Conservation (phyloP, 2,329 filamentous ascomycete species). For the Xylariaceae sp. region DNA sequence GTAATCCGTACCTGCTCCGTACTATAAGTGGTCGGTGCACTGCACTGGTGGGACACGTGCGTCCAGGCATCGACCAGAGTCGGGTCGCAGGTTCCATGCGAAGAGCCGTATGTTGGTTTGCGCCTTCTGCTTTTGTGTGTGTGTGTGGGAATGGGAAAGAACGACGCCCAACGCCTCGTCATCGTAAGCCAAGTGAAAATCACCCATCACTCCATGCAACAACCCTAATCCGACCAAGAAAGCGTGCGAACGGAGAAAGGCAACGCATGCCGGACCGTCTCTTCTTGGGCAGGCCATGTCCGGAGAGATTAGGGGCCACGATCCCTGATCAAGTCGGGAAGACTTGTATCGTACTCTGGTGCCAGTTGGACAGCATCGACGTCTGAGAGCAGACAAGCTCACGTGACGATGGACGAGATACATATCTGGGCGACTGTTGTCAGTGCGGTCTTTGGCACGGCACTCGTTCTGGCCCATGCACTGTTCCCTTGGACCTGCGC, state of each 20-base stretch:
- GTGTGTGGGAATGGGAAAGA: too few species aligned
- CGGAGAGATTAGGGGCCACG: neutral
- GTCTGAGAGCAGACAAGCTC: neutral
- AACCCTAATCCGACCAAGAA: neutral
- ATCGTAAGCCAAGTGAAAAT: neutral
- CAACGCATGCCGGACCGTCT: neutral
- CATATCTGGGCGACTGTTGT: too few species aligned
- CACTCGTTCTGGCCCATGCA: neutral
- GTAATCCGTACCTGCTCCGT: too few species aligned
- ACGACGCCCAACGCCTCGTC: neutral
- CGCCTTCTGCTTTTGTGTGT: too few species aligned
- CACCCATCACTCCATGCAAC: neutral
- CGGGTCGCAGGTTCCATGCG: neutral
- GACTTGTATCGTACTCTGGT: neutral
- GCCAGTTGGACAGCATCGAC: neutral
- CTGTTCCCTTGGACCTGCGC: neutral
- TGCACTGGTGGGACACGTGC: neutral
- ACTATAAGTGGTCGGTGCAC: too few species aligned
- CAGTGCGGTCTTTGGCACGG: neutral
- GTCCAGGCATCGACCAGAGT: neutral
- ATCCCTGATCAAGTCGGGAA: neutral
- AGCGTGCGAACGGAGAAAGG: neutral
- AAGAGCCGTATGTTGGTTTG: neutral
- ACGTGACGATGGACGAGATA: too few species aligned
- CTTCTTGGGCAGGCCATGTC: neutral